phyloP scores from a whole-genome alignment of 2,329 filamentous ascomycete species.

The Neoscytalidium dimidiatum region DNA sequence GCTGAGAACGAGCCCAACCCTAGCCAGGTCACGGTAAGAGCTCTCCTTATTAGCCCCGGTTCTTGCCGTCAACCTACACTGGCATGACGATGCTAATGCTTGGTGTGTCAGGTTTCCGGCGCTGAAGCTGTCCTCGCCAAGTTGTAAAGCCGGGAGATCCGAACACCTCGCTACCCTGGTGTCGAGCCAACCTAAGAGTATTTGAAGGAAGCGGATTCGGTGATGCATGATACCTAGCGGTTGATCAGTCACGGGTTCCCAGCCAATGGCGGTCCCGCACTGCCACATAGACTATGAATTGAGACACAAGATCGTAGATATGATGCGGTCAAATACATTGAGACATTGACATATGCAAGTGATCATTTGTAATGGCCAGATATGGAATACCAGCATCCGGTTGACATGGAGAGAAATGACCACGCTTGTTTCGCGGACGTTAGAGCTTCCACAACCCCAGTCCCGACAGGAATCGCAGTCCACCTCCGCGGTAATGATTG shows the following conservation, averaged over 20 bases:
- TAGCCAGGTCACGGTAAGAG: slow-evolving; percentile 48
- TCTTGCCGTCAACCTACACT: not conserved
- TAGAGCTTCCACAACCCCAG: not conserved
- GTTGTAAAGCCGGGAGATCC: slow-evolving; percentile 35
- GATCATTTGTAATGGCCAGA: not conserved
- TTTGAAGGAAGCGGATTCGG: not conserved
- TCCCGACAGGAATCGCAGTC: not conserved
- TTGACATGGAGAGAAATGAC: not conserved
- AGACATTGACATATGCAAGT: not conserved
- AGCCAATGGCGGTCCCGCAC: not conserved
- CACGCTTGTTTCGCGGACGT: not conserved
- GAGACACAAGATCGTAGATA: not conserved
- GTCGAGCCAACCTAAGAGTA: not conserved
- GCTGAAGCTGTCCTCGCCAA: slow-evolving; percentile 52
- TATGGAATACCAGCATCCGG: too few relatives aligned
- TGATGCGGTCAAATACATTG: not conserved
- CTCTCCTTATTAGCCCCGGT: slow-evolving; percentile 4
- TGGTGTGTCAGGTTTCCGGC: slow-evolving; percentile 45
- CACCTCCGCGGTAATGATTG: not conserved
- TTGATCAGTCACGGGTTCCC: too few relatives aligned
- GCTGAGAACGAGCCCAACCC: slow-evolving; percentile 69
- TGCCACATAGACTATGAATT: not conserved
- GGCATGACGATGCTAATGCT: slow-evolving; percentile 29
- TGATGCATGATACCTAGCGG: not conserved
- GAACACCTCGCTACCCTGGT: not conserved